Conservation (phyloP, 176 grass and related monocot genomes). For the Metroxylon sagu region DNA sequence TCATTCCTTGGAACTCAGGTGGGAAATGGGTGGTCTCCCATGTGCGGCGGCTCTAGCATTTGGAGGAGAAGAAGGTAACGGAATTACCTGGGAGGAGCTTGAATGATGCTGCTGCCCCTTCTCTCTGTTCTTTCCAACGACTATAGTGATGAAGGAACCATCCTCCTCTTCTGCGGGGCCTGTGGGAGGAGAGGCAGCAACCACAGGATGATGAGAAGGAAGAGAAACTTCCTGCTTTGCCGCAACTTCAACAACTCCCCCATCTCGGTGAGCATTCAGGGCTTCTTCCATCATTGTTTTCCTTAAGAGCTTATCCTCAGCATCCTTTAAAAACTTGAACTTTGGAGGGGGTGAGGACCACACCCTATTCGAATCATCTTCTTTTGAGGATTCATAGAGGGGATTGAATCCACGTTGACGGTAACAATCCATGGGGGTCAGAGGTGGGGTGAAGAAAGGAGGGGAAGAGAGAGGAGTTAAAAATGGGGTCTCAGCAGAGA, state of each 20-base stretch:
- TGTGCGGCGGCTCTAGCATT: neutral
- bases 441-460: conserved; percentile 11
- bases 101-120: conserved; percentile 3
- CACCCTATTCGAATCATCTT: neutral
- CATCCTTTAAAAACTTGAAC: conserved; percentile 83
- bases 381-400: conserved; percentile 45
- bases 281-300: conserved; percentile 47
- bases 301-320: conserved; percentile 84
- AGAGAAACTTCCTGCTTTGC: no score
- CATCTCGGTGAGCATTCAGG: conserved; percentile 23
- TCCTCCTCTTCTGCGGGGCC: neutral
- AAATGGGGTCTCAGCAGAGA: conserved; percentile 49
- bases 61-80: conserved; percentile 7
- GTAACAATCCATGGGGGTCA: conserved; percentile 26
- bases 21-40: neutral
- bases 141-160: neutral
- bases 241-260: neutral
- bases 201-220: neutral
- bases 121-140: conserved; percentile 6
- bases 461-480: conserved; percentile 61
- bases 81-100: conserved; percentile 4
- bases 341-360: conserved; percentile 60
- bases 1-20: neutral
- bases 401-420: conserved; percentile 41
- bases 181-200: neutral